Evolutionary conservation across 2,329 filamentous ascomycete genomes (phyloP).

Genomic region (Colletotrichum incanum): DNA sequence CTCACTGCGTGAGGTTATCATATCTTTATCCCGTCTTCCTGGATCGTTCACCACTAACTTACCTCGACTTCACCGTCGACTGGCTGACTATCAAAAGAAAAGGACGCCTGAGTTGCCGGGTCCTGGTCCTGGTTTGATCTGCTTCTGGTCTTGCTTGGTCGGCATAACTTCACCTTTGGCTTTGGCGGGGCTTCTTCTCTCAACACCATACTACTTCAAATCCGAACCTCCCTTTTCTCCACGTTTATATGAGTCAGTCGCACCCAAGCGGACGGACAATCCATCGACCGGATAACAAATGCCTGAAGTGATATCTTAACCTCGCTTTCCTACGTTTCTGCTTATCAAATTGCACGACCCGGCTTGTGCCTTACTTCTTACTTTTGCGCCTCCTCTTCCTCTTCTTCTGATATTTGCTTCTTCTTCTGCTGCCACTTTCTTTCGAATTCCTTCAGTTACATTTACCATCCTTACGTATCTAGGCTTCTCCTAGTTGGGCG

Average conservation of each 20-base stretch:
- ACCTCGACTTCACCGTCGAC: background rate
- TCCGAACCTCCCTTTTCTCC: no score
- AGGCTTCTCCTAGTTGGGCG: no score
- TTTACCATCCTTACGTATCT: no score
- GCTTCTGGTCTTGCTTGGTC: background rate
- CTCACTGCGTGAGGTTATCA: background rate
- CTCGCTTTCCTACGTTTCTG: background rate
- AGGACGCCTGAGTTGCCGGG: background rate
- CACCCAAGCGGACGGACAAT: background rate
- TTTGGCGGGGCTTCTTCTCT: background rate
- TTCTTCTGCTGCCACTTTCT: background rate
- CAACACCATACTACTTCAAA: background rate
- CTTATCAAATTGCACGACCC: background rate
- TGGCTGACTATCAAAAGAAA: background rate
- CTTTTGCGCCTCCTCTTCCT: background rate
- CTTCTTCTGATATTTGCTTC: background rate
- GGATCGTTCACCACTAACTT: no score
- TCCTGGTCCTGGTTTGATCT: background rate
- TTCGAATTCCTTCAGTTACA: background rate
- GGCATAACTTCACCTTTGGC: background rate
- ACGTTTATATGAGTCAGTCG: no score
- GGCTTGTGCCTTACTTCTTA: background rate
- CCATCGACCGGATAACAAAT: no score
- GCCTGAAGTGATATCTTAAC: background rate
- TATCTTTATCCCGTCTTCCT: background rate